Evolutionary conservation across 352 stramenopile species (phyloP), one percentile per base, ranked within the genome.

Genomic region (Poterioochromonas sp.): DNA sequence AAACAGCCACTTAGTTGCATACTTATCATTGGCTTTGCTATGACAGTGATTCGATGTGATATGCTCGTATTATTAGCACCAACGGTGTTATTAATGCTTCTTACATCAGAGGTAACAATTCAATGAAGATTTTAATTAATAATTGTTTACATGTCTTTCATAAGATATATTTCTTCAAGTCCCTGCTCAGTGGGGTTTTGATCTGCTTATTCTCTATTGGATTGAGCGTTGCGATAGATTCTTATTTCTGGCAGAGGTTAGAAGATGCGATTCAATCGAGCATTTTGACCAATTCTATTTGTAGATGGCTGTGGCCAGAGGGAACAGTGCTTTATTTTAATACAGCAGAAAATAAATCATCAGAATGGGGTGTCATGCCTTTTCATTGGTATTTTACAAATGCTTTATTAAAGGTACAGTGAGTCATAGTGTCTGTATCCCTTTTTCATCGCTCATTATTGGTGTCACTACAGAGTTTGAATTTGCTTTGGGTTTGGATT

Each of bases 281-380:
- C 18, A 20, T 51, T 20, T 51, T 11, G 8, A 63, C 29, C 29
- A 63, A 63, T 47, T 77, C 79, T 60, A 85, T 79, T 84, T 86
- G 88, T 80, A 87, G 89, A 11, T 94, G 86, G 90, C 82, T 98
- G 32, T 99, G 95, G 94, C 94, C 96, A n/a, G 96, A 99, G 80
- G 93, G 94, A 39, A 89, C 94, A 76, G 96, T 99, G 11, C 88
- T 99, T 39, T 98, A 92, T 83, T 98, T 97, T 81, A 91, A 96
- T 83, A 95, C 94, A 0, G 86, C 98, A 54, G 84, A 97, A 68
- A 98, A 98, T 84, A 96, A 95, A 79, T 98, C 91, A 69, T 89
- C 88, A 73, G 93, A 98, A 80, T 99, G 94, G 94, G 96, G 96
- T 35, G 91, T 93, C 41, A 92, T 87, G 74, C 92, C 95, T 20